Evolutionary conservation across 371 early-diverging fungal species (phyloP), one percentile per base, ranked within the genome.

Genomic region (Mortierella sp.): DNA sequence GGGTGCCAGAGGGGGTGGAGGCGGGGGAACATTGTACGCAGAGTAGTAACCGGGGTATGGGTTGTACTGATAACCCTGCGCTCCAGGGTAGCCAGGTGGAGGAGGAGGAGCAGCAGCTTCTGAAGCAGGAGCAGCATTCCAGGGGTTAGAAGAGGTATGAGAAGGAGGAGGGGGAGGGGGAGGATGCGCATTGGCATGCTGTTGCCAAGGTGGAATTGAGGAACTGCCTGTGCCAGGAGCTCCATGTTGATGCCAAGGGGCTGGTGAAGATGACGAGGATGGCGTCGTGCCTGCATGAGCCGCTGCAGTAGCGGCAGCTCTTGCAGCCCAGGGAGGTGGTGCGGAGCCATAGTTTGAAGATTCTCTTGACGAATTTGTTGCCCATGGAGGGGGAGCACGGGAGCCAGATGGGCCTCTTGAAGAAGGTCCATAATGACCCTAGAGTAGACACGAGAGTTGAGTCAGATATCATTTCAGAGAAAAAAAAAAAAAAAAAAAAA

Each of bases 221-320:
- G 51, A 29, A 19, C 52, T 44, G 29, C 29, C 25, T 7, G 69
- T 68, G 52, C 66, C 75, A 23, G 81, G 64, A 46, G 82, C 70
- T 26, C 75, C 66, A 5, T 71, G 57, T 52, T 85, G 87, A 57
- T 89, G 89, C 89, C 89, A 89, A 57, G 89, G 88, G 56, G 88
- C 70, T 25, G 76, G 74, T 51, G 58, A 51, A 2, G 80, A 23
- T 9, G 64, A 66, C 1, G 66, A 25, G 3, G 64, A 58, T 18
- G 37, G 37, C 3, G 37, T 9, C 9, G 37, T 3, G 37, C 37
- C 9, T 5, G 37, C 37, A 37, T 37, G 37, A 37, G 37, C 37
- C 5, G 72, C 11, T 48, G 67, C 57, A 23, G 60, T 30, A 7
- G 60, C 29, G 45, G 82, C 52, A 19, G 50, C 58, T 37, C 73